Evolutionary conservation across 345 rosid genomes (phyloP), one percentile per base, ranked within the genome.

Genomic region (Hypericum perforatum): DNA sequence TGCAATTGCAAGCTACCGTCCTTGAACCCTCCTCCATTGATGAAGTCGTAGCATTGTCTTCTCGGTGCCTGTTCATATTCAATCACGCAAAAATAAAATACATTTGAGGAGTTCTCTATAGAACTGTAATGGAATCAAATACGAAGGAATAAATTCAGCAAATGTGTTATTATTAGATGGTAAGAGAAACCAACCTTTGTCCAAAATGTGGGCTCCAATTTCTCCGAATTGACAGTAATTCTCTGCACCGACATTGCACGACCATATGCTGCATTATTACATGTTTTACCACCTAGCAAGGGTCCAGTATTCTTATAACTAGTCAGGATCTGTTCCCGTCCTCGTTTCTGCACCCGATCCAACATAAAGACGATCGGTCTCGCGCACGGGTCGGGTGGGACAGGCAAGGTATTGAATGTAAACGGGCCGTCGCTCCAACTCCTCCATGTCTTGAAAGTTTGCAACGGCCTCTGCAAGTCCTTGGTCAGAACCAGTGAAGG

Each of bases 371-470:
- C 58, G 7, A 79, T 61, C 0, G 95, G 95, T 32, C 58, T 67
- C 41, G 58, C 8, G 52, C 95, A 86, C 0, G 82, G 82, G 60
- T 84, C 72, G 0, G 73, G 11, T 1, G 52, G 59, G 58, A 76
- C 7, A 0, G 81, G 70, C 14, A 78, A 66, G 10, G 95, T 80
- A 42, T 84, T 84, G 57, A 90, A 86, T 6, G 81, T 73, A 69
- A 82, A 90, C 0, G 97, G 94, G 1, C 86, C 89, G n/a, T 74
- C 32, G 5, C 75, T 69, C 56, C 63, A 60, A 43, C 67, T 78
- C 67, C 85, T 57, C 95, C 95, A 86, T 0, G 90, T 84, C 76
- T 72, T 84, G 58, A 86, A 90, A 7, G 86, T 90, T 57, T 72
- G 83, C 58, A 79, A n/a, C 0, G 95, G 91, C 52, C 56, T 70